Percentiles rank a stretch among this genome's conserved stretches.
phyloP scores from a whole-genome alignment of 345 rosid species.

The Pugionium cornutum region DNA sequence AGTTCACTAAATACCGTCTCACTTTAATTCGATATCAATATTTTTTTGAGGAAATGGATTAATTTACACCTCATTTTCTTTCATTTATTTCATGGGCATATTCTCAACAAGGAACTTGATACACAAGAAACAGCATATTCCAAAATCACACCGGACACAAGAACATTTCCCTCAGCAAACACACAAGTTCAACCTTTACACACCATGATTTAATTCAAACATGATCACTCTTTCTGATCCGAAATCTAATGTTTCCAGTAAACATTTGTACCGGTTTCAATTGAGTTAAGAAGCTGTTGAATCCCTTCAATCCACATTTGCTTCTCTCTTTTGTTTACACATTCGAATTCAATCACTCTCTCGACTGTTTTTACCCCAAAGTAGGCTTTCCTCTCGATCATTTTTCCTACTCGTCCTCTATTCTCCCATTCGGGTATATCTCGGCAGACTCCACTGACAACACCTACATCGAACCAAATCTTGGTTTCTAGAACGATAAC shows the following conservation, averaged over 20 bases:
- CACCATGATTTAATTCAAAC: constrained; percentile 20
- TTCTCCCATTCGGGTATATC: constrained; percentile 67
- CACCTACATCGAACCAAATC: constrained; percentile 44
- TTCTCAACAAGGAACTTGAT: neutral
- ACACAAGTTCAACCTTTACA: constrained; percentile 19
- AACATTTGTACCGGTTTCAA: constrained; percentile 32
- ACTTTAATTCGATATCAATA: too few relatives aligned
- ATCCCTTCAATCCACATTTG: constrained; percentile 82
- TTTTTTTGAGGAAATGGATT: too few relatives aligned
- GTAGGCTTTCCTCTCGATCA: constrained; percentile 54
- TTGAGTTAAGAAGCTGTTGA: constrained; percentile 59
- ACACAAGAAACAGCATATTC: constrained; percentile 11
- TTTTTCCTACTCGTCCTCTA: constrained; percentile 47
- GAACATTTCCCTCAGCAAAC: constrained; percentile 2
- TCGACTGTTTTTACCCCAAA: constrained; percentile 73
- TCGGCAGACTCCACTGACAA: constrained; percentile 60
- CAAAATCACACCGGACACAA: constrained; percentile 28
- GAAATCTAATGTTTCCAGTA: constrained; percentile 20
- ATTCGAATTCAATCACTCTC: constrained; percentile 82
- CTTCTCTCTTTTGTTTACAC: constrained; percentile 62
- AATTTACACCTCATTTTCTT: neutral
- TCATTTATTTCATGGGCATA: neutral
- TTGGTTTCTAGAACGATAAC: neutral
- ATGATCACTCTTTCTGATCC: neutral
- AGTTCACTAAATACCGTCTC: neutral